Percentiles rank a stretch among this genome's conserved stretches.
Evolutionary conservation across 345 rosid species (phyloP).

Genomic region (Ceriops tagal): DNA sequence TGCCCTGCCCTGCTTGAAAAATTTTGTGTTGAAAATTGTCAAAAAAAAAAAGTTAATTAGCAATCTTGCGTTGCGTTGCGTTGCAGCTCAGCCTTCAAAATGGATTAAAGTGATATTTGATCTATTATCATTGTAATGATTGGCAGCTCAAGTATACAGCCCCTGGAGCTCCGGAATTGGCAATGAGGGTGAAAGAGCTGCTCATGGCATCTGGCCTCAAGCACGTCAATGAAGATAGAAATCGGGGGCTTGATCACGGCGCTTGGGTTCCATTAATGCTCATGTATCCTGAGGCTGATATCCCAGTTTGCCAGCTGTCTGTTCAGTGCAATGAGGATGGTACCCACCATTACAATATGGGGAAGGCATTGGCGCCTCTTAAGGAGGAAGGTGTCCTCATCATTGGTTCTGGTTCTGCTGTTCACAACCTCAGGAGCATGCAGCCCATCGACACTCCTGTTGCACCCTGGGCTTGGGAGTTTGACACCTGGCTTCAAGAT

Average conservation of each 20-base stretch:
- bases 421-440: conserved; percentile 67
- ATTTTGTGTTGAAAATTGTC: too few species aligned
- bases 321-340: conserved; percentile 55
- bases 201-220: conserved; percentile 48
- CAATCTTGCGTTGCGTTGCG: too few species aligned
- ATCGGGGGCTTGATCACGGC: conserved; percentile 90
- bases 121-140: not conserved
- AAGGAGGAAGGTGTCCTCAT: conserved; percentile 84
- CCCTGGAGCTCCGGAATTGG: conserved; percentile 85
- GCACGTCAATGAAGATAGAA: conserved; percentile 54
- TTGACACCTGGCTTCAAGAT: conserved; percentile 82
- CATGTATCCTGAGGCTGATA: conserved; percentile 89
- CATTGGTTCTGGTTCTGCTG: conserved; percentile 76
- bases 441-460: conserved; percentile 12
- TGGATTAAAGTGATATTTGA: not conserved
- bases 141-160: conserved; percentile 76
- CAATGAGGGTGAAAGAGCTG: conserved; percentile 69
- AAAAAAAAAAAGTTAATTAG: too few species aligned
- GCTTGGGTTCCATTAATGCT: conserved; percentile 93
- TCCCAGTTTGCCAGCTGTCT: conserved; percentile 85
- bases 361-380: conserved; percentile 80
- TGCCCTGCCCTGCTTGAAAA: too few species aligned
- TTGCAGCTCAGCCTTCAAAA: too few species aligned
- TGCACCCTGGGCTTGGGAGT: conserved; percentile 66
- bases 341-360: conserved; percentile 73